Conservation (phyloP, 2,329 filamentous ascomycete genomes). For the Nothophoma quercina region DNA sequence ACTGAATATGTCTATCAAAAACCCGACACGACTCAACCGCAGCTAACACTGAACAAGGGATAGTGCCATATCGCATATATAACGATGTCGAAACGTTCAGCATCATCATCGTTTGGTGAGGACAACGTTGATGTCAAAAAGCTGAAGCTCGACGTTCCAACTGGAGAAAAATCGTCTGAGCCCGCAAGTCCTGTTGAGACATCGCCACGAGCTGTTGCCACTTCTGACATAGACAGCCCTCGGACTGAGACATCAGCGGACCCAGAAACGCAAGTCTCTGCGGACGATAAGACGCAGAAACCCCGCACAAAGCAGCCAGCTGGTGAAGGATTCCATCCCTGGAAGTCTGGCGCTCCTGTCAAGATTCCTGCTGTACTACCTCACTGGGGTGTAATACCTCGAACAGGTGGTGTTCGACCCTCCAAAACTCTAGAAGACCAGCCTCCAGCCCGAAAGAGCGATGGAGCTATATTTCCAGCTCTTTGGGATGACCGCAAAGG, state of each 20-base stretch:
- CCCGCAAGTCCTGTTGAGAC: no score
- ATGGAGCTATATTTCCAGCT: slow-evolving; percentile 27
- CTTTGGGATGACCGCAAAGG: slow-evolving; percentile 41
- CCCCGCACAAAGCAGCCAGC: not conserved
- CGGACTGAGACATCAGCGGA: not conserved
- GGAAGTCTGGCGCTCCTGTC: not conserved
- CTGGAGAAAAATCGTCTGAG: no score
- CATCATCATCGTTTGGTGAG: not conserved
- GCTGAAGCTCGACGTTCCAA: no score
- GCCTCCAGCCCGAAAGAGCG: slow-evolving; percentile 12
- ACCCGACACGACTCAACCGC: no score
- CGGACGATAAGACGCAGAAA: not conserved
- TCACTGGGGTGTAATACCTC: slow-evolving; percentile 30
- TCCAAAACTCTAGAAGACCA: slow-evolving; percentile 21
- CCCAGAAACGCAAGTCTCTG: not conserved
- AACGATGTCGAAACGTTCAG: slow-evolving; percentile 8
- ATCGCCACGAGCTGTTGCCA: no score
- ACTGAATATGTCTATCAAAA: no score
- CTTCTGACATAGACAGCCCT: no score
- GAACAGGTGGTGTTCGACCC: slow-evolving; percentile 22
- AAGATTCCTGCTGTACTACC: not conserved
- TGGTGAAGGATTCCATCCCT: not conserved
- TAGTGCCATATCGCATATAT: no score
- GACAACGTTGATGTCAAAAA: not conserved
- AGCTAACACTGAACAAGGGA: no score